Evolutionary conservation across 768 basidiomycete genomes (phyloP).

Genomic region (Boletellus sp.): DNA sequence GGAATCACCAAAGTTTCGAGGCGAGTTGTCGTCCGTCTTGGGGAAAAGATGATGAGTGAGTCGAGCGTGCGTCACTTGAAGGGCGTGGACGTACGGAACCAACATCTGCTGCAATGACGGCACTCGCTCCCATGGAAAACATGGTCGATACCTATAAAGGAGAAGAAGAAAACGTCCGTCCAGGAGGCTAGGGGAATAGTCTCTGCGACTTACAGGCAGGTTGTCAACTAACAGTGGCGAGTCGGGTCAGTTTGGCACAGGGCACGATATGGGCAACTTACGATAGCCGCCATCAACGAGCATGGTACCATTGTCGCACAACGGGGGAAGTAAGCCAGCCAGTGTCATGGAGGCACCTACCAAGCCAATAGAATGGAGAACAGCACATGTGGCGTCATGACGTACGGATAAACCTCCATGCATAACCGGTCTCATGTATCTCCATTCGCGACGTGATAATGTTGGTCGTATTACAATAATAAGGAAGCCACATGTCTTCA

Average conservation of each 20-base stretch:
- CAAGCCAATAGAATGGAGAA: conserved; percentile 6
- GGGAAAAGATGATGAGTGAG: background rate
- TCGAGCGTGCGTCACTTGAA: background rate
- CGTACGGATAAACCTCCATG: conserved; percentile 89
- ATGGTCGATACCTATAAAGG: conserved; percentile 78
- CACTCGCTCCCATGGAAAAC: conserved; percentile 86
- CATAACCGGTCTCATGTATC: conserved; percentile 97
- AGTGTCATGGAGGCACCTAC: conserved; percentile 95
- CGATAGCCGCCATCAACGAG: conserved; percentile 88
- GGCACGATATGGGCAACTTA: conserved; percentile 36
- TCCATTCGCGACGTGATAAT: conserved; percentile 97
- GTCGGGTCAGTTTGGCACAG: conserved; percentile 9
- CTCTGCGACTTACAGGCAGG: conserved; percentile 58
- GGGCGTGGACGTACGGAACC: conserved; percentile 62
- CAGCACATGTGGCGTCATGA: background rate
- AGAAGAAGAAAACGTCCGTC: conserved; percentile 1
- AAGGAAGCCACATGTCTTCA: conserved; percentile 98
- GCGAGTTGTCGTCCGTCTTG: conserved; percentile 88
- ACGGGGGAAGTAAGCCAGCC: conserved; percentile 89
- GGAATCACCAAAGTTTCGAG: conserved; percentile 90
- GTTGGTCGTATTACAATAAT: conserved; percentile 97
- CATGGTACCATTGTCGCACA: conserved; percentile 92
- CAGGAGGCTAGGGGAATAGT: background rate
- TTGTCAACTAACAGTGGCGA: conserved; percentile 64
- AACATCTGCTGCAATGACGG: conserved; percentile 91